A percentile compares a stretch with the other conserved stretches of the same genome.
phyloP scores from a whole-genome alignment of 1,284 basidiomycete species.

The Marasmius fiardii region DNA sequence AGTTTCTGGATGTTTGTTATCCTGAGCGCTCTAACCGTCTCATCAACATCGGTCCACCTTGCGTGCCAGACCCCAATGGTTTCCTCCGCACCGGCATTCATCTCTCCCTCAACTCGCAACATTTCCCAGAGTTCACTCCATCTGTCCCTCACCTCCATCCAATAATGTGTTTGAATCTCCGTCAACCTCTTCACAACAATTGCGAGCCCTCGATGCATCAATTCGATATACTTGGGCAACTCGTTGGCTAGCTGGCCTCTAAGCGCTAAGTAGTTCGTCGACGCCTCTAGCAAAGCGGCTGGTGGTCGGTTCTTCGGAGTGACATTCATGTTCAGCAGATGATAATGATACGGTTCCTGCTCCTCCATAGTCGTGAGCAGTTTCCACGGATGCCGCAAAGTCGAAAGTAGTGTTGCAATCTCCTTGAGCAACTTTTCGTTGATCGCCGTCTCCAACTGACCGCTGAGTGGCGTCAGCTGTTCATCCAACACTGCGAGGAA shows the following conservation, averaged over 20 bases:
- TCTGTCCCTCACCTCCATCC: conserved; percentile 48
- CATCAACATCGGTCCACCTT: conserved; percentile 62
- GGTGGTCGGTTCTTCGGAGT: conserved; percentile 60
- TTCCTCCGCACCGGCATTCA: conserved; percentile 60
- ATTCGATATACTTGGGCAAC: conserved; percentile 57
- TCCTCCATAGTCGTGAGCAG: conserved; percentile 68
- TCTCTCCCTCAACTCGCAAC: conserved; percentile 69
- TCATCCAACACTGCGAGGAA: conserved; percentile 58
- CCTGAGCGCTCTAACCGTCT: conserved; percentile 39
- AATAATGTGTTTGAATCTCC: conserved; percentile 57
- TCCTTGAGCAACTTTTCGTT: conserved; percentile 51
- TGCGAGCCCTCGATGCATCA: conserved; percentile 56
- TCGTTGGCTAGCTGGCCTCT: conserved; percentile 66
- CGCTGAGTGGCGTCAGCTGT: conserved; percentile 49
- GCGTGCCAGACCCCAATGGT: conserved; percentile 66
- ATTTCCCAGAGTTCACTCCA: conserved; percentile 82
- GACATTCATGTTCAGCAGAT: conserved; percentile 59
- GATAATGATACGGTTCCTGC: conserved; percentile 63
- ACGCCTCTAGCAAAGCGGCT: conserved; percentile 61
- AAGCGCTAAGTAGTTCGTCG: conserved; percentile 69
- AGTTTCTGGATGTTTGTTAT: conserved; percentile 32
- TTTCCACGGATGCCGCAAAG: conserved; percentile 57
- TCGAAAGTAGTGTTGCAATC: conserved; percentile 50
- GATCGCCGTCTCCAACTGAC: conserved; percentile 48
- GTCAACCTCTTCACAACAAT: conserved; percentile 48